Base-by-base conservation (phyloP, 2,329 filamentous ascomycete species). In the Cladosporium sp. region DNA sequence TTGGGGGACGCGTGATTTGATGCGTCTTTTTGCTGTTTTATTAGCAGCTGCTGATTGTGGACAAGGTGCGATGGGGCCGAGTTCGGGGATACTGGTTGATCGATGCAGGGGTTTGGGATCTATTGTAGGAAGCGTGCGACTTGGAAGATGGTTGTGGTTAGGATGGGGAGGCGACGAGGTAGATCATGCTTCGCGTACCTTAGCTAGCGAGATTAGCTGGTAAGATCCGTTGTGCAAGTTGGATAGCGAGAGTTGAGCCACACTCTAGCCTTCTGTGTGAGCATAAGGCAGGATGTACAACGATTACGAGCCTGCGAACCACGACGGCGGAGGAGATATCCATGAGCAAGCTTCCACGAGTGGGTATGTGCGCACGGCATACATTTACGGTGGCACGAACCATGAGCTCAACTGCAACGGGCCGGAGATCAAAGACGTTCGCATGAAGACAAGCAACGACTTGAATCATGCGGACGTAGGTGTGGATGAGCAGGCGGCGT, bases 361-460 rank as follows among this genome's bases (percentile, higher is more conserved):
- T n/a, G 38, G 38, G 7, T 11, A 24, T 4, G 10, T 18, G 41
- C 10, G 41, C 41, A 44, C 41, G n/a, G 41, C 0, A 15, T 47
- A 4, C n/a, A 4, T 21, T 47, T 21, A 12, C n/a, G 41, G 5
- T 47, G 1, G n/a, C 41, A 21, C 41, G 41, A 47, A 21, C 41
- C 41, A 24, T 21, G 41, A 21, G 8, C 41, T 47, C 41, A 21
- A 47, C 10, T 21, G n/a, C 41, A 21, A 55, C 52, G 32, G 52
- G 52, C 52, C 52, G 28, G 52, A 12, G 30, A 55, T 55, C 51
- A 55, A 52, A n/a, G 1, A 55, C 11, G 52, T 55, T 55, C 52
- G 52, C 52, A 55, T 55, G 7, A 34, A 32, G 32, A 32, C 52
- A 55, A 55, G 52, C 52, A 55, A 55, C 32, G 32, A 30, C 52